phyloP scores from a whole-genome alignment of 2,329 filamentous ascomycete species.

The Bipolaris gigantea region DNA sequence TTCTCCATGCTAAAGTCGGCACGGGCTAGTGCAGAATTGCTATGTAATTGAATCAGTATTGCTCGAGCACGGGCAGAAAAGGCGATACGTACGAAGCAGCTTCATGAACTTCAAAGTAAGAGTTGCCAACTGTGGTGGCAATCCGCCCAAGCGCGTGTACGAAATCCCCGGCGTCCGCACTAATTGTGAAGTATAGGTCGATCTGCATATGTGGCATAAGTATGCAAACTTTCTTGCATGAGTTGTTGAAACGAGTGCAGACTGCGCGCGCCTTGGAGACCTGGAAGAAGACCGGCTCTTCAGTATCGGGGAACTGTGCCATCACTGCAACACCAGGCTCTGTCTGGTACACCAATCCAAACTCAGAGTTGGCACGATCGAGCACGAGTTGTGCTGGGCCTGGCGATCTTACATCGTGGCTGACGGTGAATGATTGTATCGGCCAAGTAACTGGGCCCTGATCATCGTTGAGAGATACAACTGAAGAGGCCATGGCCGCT shows the following conservation, averaged over 20 bases:
- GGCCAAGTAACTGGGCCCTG: conserved; percentile 10
- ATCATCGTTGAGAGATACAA: background rate
- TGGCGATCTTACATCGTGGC: conserved; percentile 9
- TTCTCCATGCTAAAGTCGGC: conserved; percentile 19
- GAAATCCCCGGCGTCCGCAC: conserved; percentile 12
- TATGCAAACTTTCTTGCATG: conserved; percentile 20
- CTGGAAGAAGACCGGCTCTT: conserved; percentile 21
- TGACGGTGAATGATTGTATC: conserved; percentile 11
- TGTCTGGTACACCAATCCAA: conserved; percentile 17
- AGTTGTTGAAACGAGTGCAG: conserved; percentile 11
- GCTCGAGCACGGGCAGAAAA: too few relatives aligned
- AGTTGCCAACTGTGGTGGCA: conserved; percentile 12
- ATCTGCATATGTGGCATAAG: conserved; percentile 20
- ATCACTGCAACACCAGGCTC: background rate
- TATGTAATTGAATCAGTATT: background rate
- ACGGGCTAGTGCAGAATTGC: conserved; percentile 5
- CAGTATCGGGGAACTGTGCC: conserved; percentile 12
- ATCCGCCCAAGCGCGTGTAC: conserved; percentile 10
- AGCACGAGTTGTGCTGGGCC: conserved; percentile 5
- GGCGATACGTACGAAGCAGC: conserved; percentile 11
- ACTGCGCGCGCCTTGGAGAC: conserved; percentile 14
- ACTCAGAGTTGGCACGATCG: conserved; percentile 21
- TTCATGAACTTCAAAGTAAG: conserved; percentile 16
- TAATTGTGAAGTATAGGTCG: conserved; percentile 17
- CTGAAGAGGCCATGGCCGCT: background rate